Conservation (phyloP, 352 stramenopile genomes). For the Thalassiosira hispida region DNA sequence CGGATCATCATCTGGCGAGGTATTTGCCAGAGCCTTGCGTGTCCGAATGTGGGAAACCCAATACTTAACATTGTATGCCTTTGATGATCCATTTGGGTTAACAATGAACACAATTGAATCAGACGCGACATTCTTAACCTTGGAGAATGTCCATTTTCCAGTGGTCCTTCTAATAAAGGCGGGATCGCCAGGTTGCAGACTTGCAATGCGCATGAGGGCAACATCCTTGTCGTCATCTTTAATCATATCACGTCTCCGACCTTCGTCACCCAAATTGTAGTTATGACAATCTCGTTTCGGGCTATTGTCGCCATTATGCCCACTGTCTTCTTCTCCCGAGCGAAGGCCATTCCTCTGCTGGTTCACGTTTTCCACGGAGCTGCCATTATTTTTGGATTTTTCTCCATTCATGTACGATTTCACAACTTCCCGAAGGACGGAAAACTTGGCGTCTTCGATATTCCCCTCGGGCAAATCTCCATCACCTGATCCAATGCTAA, state of each 20-base stretch:
- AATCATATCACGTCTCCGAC: conserved; percentile 38
- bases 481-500: conserved; percentile 1
- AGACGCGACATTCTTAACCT: conserved; percentile 23
- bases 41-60: conserved; percentile 37
- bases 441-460: conserved; percentile 4
- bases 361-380: neutral
- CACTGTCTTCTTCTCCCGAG: no score
- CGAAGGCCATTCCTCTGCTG: neutral
- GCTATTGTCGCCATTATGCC: neutral
- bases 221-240: conserved; percentile 42
- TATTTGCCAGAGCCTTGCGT: conserved; percentile 2
- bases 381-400: neutral
- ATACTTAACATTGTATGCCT: conserved; percentile 49
- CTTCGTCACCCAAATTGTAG: conserved; percentile 46
- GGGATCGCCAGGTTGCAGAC: conserved; percentile 24
- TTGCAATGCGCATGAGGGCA: conserved; percentile 24
- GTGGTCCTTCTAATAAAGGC: conserved; percentile 43
- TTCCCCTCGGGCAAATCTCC: neutral
- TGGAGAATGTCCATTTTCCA: conserved; percentile 45
- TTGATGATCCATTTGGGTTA: conserved; percentile 31
- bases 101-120: conserved; percentile 40
- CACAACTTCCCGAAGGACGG: conserved; percentile 3
- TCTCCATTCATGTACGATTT: conserved; percentile 14
- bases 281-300: neutral
- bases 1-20: neutral